phyloP scores from a whole-genome alignment of 257 asterid genomes.

The Echium plantagineum region DNA sequence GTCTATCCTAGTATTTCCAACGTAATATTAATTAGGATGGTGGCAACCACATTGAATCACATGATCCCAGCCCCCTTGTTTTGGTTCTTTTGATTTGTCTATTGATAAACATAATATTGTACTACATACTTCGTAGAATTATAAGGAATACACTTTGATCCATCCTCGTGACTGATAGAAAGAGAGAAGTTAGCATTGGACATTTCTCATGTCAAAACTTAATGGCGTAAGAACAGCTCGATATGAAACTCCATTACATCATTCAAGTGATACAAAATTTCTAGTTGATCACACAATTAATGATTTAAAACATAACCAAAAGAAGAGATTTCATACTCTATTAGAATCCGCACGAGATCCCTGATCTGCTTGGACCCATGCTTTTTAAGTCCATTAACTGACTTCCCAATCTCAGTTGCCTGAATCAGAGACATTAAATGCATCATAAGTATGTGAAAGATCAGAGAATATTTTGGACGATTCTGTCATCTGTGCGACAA shows the following conservation, averaged over 20 bases:
- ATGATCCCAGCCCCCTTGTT: too few species aligned
- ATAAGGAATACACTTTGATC: too few species aligned
- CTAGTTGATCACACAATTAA: not conserved
- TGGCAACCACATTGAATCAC: not conserved
- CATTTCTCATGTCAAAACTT: not conserved
- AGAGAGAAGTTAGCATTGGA: too few species aligned
- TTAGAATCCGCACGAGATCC: conserved; percentile 36
- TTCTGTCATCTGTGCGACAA: not conserved
- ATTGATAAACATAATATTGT: not conserved
- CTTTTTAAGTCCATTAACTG: conserved; percentile 39
- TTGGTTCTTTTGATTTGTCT: not conserved
- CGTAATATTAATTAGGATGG: not conserved
- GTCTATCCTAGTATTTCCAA: not conserved
- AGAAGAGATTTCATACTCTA: conserved; percentile 34
- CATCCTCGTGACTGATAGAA: too few species aligned
- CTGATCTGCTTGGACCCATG: conserved; percentile 46
- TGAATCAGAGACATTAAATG: conserved; percentile 19
- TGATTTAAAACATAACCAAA: not conserved
- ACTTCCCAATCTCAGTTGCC: conserved; percentile 58
- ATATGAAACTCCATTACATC: not conserved
- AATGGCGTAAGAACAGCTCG: not conserved
- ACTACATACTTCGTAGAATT: not conserved
- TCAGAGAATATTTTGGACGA: not conserved
- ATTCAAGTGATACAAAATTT: not conserved
- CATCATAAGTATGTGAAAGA: conserved; percentile 1